Evolutionary conservation across 73 alveolate genomes (phyloP).

Genomic region (Paramecium caudatum): DNA sequence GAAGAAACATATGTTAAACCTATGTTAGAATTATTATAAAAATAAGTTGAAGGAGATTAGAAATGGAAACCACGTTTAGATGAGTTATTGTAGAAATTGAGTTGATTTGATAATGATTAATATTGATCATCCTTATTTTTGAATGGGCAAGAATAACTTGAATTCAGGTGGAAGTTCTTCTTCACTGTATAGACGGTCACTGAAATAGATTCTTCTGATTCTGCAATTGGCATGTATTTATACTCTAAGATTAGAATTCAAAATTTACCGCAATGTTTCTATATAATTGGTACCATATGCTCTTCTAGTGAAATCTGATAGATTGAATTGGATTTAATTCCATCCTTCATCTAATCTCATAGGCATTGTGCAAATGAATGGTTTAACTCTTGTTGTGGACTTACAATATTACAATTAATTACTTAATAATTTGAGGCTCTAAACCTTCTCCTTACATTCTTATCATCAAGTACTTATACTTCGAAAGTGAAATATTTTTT

Average conservation of each 20-base stretch:
- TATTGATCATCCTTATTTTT: conserved; percentile 71
- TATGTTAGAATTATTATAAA: neutral
- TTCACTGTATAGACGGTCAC: conserved; percentile 84
- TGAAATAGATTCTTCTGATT: conserved; percentile 90
- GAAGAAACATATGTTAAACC: conserved; percentile 15
- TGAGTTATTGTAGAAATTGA: conserved; percentile 23
- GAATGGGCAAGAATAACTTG: conserved; percentile 84
- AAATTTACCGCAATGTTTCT: conserved; percentile 80
- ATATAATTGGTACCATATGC: conserved; percentile 90
- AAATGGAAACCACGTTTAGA: conserved; percentile 38
- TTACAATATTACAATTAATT: conserved; percentile 90
- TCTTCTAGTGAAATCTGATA: conserved; percentile 92
- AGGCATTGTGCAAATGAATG: conserved; percentile 98
- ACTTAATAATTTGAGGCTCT: conserved; percentile 97
- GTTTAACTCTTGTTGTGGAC: conserved; percentile 98
- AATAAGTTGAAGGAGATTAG: neutral
- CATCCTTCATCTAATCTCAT: conserved; percentile 92
- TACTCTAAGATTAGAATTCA: conserved; percentile 69
- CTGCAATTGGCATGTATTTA: conserved; percentile 90
- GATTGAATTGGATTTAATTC: conserved; percentile 91
- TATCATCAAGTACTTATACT: conserved; percentile 98
- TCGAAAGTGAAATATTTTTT: conserved; percentile 99
- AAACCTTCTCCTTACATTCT: conserved; percentile 98
- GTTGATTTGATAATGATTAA: conserved; percentile 12
- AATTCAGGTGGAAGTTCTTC: conserved; percentile 90